Base-by-base conservation (phyloP, 805 yeast species). In the Saccharomyces jurei region DNA sequence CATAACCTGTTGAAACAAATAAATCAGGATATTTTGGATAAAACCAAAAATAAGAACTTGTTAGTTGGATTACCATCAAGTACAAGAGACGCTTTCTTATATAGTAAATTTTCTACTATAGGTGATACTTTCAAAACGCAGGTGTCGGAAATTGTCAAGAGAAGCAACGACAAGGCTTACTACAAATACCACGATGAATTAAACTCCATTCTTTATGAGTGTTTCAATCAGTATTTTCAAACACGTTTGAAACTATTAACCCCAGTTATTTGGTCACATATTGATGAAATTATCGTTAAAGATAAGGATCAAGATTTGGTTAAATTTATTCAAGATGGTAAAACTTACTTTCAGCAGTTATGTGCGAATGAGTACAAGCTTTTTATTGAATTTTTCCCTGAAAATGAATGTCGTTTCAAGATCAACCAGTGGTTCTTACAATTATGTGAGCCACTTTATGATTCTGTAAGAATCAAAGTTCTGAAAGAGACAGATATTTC, bases 381-480 rank as follows among this genome's bases (percentile, higher is more conserved):
- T 6, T 90, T 86, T 66, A 71, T 70, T 44, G 70, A 72, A 46
- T 77, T 85, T 36, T 86, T 88, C 64, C 66, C 67, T 3, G 63
- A 58, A 3, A 71, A 75, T 53, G 44, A 70, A 71, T 78, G 63
- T 54, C 67, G 51, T 25, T 55, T 65, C 51, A 63, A 64, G 25
- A 66, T 87, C 49, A 78, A 79, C 54, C 69, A 72, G 6, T 89
- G 88, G 83, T 79, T 87, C 56, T 80, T 78, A 49, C 77, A 75
- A 26, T 61, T 89, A 3, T 74, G 88, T 31, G 96, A 89, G 41
- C 94, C 96, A 0, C 71, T 91, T 27, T 87, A 90, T 62, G 92
- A 87, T 58, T 69, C 76, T 2, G 67, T 89, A 36, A 77, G 97
- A 58, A 79, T 82, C 54, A 75, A 78, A 50, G 80, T 89, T 1